Evolutionary conservation across 352 stramenopile species (phyloP).

Genomic region (Phytophthora uliginosa): DNA sequence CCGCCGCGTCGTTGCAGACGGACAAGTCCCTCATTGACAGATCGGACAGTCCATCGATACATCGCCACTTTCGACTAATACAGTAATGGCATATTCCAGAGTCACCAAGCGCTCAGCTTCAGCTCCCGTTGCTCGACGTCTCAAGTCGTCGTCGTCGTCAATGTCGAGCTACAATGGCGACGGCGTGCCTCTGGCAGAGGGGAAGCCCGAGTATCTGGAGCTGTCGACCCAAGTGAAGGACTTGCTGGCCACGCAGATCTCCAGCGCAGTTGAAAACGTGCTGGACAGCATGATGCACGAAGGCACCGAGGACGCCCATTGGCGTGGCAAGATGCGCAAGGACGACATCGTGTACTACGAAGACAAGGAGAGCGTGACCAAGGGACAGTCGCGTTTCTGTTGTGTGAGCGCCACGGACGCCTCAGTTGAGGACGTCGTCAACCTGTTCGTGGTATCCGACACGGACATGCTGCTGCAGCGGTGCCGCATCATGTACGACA

Average conservation of each 20-base stretch:
- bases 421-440: slow-evolving; percentile 50
- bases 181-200: slow-evolving; percentile 1
- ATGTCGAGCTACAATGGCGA: slow-evolving; percentile 35
- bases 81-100: slow-evolving; percentile 21
- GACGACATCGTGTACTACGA: slow-evolving; percentile 51
- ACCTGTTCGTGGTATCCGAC: slow-evolving; percentile 45
- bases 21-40: slow-evolving; percentile 25
- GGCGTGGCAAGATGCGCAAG: slow-evolving; percentile 45
- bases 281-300: slow-evolving; percentile 51
- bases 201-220: slow-evolving; percentile 28
- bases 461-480: slow-evolving; percentile 42
- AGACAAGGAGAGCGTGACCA: slow-evolving; percentile 40
- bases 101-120: slow-evolving; percentile 30
- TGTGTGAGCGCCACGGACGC: slow-evolving; percentile 40
- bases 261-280: slow-evolving; percentile 40
- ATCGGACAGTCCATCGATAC: slow-evolving; percentile 21
- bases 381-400: slow-evolving; percentile 50
- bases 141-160: slow-evolving; percentile 23
- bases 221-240: slow-evolving; percentile 37
- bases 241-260: slow-evolving; percentile 42
- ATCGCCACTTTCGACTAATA: slow-evolving; percentile 26
- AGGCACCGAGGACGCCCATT: slow-evolving; percentile 33
- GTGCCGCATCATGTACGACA: slow-evolving; percentile 55
- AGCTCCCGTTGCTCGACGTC: slow-evolving; percentile 14
- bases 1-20: slow-evolving; percentile 12